phyloP scores from a whole-genome alignment of 148 eudicot genomes.

The Vaccinium vitisidaea region DNA sequence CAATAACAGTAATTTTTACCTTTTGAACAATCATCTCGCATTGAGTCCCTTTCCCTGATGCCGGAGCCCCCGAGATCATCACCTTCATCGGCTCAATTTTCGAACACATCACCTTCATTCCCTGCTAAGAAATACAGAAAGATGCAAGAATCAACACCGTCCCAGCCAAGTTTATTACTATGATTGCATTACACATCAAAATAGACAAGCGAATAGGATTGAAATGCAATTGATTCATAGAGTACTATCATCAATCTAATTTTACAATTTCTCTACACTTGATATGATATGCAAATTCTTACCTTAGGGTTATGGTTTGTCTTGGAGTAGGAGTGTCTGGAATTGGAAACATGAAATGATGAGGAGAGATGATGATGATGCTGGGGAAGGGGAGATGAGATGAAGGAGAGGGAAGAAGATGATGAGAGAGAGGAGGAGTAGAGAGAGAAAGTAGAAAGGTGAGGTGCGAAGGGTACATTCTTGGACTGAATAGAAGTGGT shows the following conservation, averaged over 20 bases:
- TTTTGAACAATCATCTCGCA: constrained; percentile 80
- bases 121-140: constrained; percentile 21
- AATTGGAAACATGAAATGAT: constrained; percentile 6
- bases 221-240: background rate
- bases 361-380: constrained; percentile 20
- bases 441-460: constrained; percentile 3
- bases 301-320: constrained; percentile 38
- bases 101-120: constrained; percentile 44
- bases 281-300: background rate
- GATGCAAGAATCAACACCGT: background rate
- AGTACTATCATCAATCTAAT: background rate
- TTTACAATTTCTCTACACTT: background rate
- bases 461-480: constrained; percentile 18
- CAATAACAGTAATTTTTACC: constrained; percentile 29
- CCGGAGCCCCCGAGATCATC: constrained; percentile 97
- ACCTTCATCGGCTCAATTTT: constrained; percentile 78
- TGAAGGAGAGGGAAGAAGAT: constrained; percentile 22
- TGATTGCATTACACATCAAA: background rate
- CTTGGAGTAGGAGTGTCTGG: constrained; percentile 18
- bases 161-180: too few species aligned
- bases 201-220: background rate
- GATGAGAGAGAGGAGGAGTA: constrained; percentile 7
- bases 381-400: constrained; percentile 26
- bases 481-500: constrained; percentile 27
- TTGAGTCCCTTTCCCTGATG: constrained; percentile 99